Evolutionary conservation across 176 grass and related monocot species (phyloP), one percentile per base, ranked within the genome.

Genomic region (Musa schizocarpa): DNA sequence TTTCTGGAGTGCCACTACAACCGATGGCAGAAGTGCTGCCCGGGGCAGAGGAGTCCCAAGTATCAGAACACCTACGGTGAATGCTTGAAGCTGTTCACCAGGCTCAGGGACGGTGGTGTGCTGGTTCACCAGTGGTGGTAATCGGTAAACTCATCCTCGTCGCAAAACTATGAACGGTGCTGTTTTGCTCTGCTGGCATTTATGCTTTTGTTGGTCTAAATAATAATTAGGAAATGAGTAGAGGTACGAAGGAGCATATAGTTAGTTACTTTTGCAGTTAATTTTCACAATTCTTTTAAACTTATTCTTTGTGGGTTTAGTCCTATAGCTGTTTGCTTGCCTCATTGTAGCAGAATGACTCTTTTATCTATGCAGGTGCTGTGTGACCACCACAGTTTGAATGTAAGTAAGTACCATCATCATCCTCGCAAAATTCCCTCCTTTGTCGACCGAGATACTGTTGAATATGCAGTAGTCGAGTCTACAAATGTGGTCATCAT

Each of bases 1-100:
- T 89, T 93, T 75, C 83, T 93, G 8, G 90, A 93, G 85, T 93
- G 90, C 84, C 90, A 93, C 63, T 93, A 93, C 76, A 89, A 93
- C 68, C 74, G 90, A 78, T 93, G 87, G 90, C 90, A 93, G 81
- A 85, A 69, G 74, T 93, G 90, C 71, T 89, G 90, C 79, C 85
- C 80, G 11, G 87, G 90, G 51, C 77, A 68, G 77, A 84, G 90
- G 51, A 87, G 87, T 22, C 90, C 90, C 8, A 93, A 93, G 75
- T 93, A 93, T 58, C 34, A 12, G 5, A 85, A 86, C 74, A 89
- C 90, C 23, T 93, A 93, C 64, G 82, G 52, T 11, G 61, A 93
- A 7, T 93, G 90, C 74, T 70, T 93, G 22, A 53, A 81, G 54
- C 73, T 93, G 66, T 89, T 93, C 83, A 73, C 57, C 8, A 76